Conservation (phyloP, 2,329 filamentous ascomycete genomes). For the Fusarium kyushuense region DNA sequence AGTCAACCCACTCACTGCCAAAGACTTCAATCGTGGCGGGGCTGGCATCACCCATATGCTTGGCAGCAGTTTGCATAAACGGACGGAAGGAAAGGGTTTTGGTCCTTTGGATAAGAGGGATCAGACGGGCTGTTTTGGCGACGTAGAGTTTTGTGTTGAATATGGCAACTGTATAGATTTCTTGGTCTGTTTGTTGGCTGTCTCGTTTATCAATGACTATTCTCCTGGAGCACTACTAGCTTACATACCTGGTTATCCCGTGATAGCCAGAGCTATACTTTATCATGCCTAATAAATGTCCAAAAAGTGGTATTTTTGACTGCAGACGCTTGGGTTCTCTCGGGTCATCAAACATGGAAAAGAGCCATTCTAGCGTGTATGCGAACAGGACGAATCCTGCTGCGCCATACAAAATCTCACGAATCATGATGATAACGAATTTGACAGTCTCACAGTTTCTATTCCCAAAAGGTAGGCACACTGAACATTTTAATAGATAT, state of each 20-base stretch:
- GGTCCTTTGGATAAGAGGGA: slow-evolving; percentile 45
- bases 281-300: slow-evolving; percentile 37
- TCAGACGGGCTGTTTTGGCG: slow-evolving; percentile 43
- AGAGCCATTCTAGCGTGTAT: slow-evolving; percentile 32
- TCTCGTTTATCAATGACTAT: background rate
- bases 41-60: slow-evolving; percentile 27
- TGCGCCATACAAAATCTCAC: slow-evolving; percentile 24
- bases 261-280: slow-evolving; percentile 33
- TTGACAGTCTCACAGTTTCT: background rate
- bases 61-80: slow-evolving; percentile 41
- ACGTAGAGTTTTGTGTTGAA: slow-evolving; percentile 50
- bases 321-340: slow-evolving; percentile 34
- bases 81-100: slow-evolving; percentile 48
- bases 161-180: slow-evolving; percentile 48
- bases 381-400: slow-evolving; percentile 27
- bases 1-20: slow-evolving; percentile 26
- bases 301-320: slow-evolving; percentile 35
- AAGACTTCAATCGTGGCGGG: slow-evolving; percentile 23
- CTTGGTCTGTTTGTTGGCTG: slow-evolving; percentile 32
- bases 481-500: background rate
- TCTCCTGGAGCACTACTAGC: rapidly evolving
- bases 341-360: slow-evolving; percentile 37
- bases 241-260: slow-evolving; percentile 26
- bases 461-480: background rate
- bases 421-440: slow-evolving; percentile 24